Conservation (phyloP, 306 rosid species). For the Benincasa hispida region DNA sequence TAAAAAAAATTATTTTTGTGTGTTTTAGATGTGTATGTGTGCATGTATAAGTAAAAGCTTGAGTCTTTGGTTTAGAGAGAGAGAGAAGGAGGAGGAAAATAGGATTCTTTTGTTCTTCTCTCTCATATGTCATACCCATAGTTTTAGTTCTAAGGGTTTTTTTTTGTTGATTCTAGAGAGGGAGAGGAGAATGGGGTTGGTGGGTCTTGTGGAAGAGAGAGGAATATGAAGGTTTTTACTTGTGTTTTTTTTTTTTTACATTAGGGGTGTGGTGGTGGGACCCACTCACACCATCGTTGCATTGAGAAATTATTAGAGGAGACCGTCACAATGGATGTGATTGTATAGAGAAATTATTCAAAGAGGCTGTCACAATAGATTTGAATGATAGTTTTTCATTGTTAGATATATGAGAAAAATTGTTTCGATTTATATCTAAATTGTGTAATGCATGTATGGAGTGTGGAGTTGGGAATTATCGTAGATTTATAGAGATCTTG, state of each 20-base stretch:
- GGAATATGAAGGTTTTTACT: background rate
- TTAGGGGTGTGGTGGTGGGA: background rate
- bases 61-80: background rate
- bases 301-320: too few relatives aligned
- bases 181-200: background rate
- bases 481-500: too few relatives aligned
- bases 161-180: background rate
- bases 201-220: background rate
- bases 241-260: background rate
- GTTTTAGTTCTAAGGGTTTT: background rate
- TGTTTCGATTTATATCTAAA: too few relatives aligned
- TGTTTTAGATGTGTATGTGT: background rate
- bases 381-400: too few relatives aligned
- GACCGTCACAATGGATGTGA: too few relatives aligned
- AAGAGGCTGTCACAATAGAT: too few relatives aligned
- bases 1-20: too few relatives aligned
- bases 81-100: background rate
- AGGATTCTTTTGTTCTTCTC: background rate
- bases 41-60: background rate
- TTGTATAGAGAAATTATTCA: too few relatives aligned
- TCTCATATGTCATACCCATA: background rate
- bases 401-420: too few relatives aligned
- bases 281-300: background rate
- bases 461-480: too few relatives aligned
- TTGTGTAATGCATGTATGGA: too few relatives aligned